phyloP scores from a whole-genome alignment of 129 eudicot genomes.

The Smallanthus sonchifolius region DNA sequence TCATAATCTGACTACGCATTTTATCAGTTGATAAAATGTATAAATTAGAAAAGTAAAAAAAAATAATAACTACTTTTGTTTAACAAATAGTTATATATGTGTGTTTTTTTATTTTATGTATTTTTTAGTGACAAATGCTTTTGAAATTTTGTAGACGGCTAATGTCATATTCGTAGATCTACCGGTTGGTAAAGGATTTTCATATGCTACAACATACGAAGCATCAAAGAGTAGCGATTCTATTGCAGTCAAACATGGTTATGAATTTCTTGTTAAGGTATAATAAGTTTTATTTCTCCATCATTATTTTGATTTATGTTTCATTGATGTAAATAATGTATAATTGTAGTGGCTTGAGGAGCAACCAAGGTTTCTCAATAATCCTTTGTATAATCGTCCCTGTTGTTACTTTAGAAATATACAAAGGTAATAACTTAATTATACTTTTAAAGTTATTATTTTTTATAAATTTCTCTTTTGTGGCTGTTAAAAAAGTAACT shows the following conservation, averaged over 20 bases:
- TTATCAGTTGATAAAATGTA: no score
- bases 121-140: not conserved
- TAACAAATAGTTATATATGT: no score
- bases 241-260: conserved; percentile 14
- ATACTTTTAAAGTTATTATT: no score
- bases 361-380: conserved; percentile 21
- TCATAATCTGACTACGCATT: no score
- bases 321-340: not conserved
- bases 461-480: no score
- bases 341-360: conserved; percentile 24
- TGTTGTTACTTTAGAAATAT: conserved; percentile 10
- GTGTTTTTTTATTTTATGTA: no score
- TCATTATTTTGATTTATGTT: not conserved
- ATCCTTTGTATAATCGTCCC: conserved; percentile 25
- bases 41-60: no score
- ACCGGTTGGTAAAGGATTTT: conserved; percentile 33
- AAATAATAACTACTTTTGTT: no score
- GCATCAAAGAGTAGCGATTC: conserved; percentile 22
- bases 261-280: conserved; percentile 36
- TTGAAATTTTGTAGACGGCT: conserved; percentile 22
- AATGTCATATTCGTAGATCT: conserved; percentile 31
- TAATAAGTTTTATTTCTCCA: not conserved
- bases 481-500: no score
- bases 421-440: conserved; percentile 16
- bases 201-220: conserved; percentile 22